A percentile compares a stretch with the other conserved stretches of the same genome.
Conservation (phyloP, 169 alveolate genomes). For the Plasmodium gaboni region DNA sequence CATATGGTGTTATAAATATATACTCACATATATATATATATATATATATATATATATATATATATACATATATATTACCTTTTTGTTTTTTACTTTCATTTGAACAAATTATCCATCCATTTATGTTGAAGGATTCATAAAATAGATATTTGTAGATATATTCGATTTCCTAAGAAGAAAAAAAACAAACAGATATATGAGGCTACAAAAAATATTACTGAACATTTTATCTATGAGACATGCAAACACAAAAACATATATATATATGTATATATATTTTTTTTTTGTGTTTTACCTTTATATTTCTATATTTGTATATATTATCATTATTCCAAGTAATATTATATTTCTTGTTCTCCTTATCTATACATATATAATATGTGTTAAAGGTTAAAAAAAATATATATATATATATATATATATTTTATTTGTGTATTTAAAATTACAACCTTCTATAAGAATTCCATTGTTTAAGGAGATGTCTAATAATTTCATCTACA, state of each 20-base stretch:
- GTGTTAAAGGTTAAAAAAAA: background rate
- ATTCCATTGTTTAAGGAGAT: slow-evolving; percentile 25
- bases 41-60: background rate
- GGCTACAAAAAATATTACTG: background rate
- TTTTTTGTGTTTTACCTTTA: slow-evolving; percentile 26
- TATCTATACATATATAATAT: slow-evolving; percentile 11
- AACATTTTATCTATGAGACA: background rate
- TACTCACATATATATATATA: background rate
- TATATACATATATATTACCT: slow-evolving; percentile 20
- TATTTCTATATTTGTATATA: slow-evolving; percentile 58
- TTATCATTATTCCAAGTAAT: slow-evolving; percentile 33
- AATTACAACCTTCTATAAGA: slow-evolving; percentile 32
- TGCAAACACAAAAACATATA: background rate
- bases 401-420: no score
- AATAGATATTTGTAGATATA: slow-evolving; percentile 59
- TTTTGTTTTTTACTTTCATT: slow-evolving; percentile 41
- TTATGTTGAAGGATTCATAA: slow-evolving; percentile 44
- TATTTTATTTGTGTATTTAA: background rate
- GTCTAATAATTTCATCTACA: slow-evolving; percentile 40
- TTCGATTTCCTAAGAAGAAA: slow-evolving; percentile 39
- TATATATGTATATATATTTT: no score
- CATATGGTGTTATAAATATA: background rate
- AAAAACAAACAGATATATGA: no score
- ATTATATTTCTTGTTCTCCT: slow-evolving; percentile 16
- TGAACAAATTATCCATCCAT: slow-evolving; percentile 36